Evolutionary conservation across 345 rosid genomes (phyloP), one percentile per base, ranked within the genome.

Genomic region (Syzygium aqueum): DNA sequence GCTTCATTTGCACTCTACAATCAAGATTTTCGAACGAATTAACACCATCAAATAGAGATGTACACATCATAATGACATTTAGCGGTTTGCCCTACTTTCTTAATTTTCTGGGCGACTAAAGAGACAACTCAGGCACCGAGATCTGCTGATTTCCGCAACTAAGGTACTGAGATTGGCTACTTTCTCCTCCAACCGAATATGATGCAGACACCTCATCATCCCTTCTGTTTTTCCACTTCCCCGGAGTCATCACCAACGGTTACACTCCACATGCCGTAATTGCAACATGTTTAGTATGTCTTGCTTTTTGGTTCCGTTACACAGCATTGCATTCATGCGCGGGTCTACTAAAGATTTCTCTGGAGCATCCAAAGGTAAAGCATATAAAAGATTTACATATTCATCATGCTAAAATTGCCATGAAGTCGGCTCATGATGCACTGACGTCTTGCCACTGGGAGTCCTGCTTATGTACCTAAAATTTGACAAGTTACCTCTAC

Each of bases 1-100:
- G 94, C 97, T 93, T 96, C 98, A 89, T 92, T 91, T 85, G 93
- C 91, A 89, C 94, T 95, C 98, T 96, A 88, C 87, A 86, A 83
- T 22, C 54, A 61, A 27, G 33, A 61, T 61, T 59, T 25, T 27
- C 27, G 51, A 19, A 65, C 28, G 73, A 52, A 21, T 19, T 84
- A 49, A 49, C 46, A 54, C 37, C 9, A 8, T 5, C 7, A 13
- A 61, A 27, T 61, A 61, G 67, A 61, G 67, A 61, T n/a, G 33
- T 11, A 85, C 52, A 59, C 4, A n/a, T 59, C 40, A 17, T 57
- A 51, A 84, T 59, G 33, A 59, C 30, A 27, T 59, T 5, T 43
- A 40, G 52, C 21, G 13, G n/a, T 6, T 59, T 27, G 67, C 8
- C 67, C 67, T 61, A 6, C 67, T 13, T 27, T 27, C 67, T 61